These are phyloP conservation scores for Aspergillus ibericus DNA, from an alignment of 2,329 filamentous ascomycete genomes.

Conservation along the genomic window DNA sequence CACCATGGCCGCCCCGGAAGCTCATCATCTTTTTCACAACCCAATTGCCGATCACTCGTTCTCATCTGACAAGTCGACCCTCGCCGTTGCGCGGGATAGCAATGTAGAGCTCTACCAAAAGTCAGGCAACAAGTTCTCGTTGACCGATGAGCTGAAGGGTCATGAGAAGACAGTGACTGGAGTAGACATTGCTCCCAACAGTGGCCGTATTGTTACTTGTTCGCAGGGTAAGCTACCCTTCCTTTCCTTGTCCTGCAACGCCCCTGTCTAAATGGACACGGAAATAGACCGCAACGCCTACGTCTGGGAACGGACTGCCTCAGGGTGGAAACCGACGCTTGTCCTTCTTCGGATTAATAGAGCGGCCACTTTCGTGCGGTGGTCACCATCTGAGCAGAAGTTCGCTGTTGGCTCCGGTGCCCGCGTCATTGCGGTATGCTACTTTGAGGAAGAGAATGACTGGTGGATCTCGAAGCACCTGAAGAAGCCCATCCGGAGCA, in stretches of 20 bases:
- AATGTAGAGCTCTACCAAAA: conserved; percentile 83
- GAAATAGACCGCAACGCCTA: conserved; percentile 86
- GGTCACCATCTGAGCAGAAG: conserved; percentile 95
- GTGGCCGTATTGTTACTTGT: conserved; percentile 93
- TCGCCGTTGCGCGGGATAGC: conserved; percentile 89
- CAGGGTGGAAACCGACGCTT: conserved; percentile 93
- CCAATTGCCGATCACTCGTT: conserved; percentile 98
- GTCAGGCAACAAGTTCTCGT: conserved; percentile 70
- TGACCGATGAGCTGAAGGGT: conserved; percentile 90
- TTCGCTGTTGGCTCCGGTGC: conserved; percentile 97
- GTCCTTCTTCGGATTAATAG: conserved; percentile 96
- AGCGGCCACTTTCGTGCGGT: conserved; percentile 93
- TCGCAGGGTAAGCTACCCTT: conserved; percentile 69
- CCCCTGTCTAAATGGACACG: conserved; percentile 4
- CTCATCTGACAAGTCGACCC: conserved; percentile 81
- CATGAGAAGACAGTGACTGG: conserved; percentile 97
- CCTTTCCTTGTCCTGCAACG: not conserved
- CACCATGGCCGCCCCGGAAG: conserved; percentile 80
- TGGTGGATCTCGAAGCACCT: conserved; percentile 99
- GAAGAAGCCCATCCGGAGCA: conserved; percentile 98
- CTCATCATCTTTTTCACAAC: conserved; percentile 94
- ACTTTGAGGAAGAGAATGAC: conserved; percentile 99
- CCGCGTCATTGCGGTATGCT: conserved; percentile 92
- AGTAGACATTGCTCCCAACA: conserved; percentile 89
- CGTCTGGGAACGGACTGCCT: conserved; percentile 92